Conservation (phyloP, 164 flowering plant species). For the Kalanchoe fedtschenkoi region DNA sequence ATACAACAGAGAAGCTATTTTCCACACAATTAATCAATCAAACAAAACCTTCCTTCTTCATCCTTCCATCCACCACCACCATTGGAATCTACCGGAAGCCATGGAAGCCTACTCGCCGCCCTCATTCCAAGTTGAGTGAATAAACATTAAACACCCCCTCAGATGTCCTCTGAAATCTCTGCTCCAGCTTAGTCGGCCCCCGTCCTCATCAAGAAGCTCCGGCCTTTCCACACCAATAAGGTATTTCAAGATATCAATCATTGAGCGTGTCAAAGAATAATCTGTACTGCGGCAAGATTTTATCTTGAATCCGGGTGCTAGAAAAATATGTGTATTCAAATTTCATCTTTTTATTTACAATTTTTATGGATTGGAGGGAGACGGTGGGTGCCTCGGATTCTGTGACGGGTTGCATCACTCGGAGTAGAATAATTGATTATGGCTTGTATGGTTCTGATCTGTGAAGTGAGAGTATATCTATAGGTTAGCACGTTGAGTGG, state of each 20-base stretch:
- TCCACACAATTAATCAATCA: not conserved
- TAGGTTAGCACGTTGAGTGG: no score
- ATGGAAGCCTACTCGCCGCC: not conserved
- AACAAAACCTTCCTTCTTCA: not conserved
- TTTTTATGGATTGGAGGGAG: not conserved
- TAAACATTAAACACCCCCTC: not conserved
- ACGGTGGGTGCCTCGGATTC: not conserved
- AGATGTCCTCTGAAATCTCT: not conserved
- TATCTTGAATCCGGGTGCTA: not conserved
- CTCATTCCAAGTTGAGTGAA: no score
- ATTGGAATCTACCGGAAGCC: not conserved
- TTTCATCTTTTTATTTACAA: not conserved
- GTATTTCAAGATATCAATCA: no score
- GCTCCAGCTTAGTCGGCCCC: not conserved
- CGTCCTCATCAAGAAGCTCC: not conserved
- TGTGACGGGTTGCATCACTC: conserved; percentile 2
- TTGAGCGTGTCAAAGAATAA: not conserved
- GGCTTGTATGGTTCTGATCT: no score
- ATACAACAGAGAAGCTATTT: no score
- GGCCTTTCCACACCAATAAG: not conserved
- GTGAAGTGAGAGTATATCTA: no score
- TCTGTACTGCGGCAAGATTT: not conserved
- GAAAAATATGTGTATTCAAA: not conserved
- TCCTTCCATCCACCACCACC: not conserved
- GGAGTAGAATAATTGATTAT: no score